Evolutionary conservation across 352 stramenopile genomes (phyloP).

Genomic region (Globisporangium rhizosaccharum): DNA sequence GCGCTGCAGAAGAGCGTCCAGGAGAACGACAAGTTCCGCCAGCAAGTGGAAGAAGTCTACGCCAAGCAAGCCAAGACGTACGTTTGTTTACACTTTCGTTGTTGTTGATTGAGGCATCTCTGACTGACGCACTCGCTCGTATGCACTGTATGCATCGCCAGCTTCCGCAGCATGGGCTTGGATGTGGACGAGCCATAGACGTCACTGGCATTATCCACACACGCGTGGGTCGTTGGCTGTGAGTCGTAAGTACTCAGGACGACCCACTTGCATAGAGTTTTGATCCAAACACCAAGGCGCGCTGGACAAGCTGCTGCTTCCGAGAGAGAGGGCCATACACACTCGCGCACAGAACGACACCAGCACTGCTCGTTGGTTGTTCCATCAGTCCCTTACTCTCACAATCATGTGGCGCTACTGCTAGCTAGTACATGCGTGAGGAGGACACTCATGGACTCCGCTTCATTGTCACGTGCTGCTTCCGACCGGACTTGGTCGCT

Average conservation of each 20-base stretch:
- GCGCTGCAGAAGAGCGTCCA: constrained; percentile 65
- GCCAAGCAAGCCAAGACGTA: constrained; percentile 61
- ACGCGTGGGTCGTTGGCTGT: no score
- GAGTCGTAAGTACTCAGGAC: no score
- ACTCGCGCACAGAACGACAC: no score
- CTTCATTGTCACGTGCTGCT: constrained; percentile 14
- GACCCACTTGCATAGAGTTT: no score
- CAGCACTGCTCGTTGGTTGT: no score
- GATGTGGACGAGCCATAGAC: constrained; percentile 45
- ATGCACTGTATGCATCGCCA: constrained; percentile 12
- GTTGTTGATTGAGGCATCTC: neutral
- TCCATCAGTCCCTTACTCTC: no score
- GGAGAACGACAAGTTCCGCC: constrained; percentile 57
- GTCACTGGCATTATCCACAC: neutral
- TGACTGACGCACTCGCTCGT: neutral
- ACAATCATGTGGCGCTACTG: no score
- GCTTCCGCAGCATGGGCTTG: constrained; percentile 67
- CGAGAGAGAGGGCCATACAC: no score
- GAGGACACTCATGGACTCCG: constrained; percentile 3
- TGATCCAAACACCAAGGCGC: no score
- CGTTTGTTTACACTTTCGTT: constrained; percentile 14
- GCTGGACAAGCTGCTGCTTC: no score
- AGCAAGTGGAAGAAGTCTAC: constrained; percentile 71
- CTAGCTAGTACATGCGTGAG: neutral
- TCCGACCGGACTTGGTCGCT: constrained; percentile 33